Conservation (phyloP, 169 alveolate genomes). For the Blepharisma undulans region DNA sequence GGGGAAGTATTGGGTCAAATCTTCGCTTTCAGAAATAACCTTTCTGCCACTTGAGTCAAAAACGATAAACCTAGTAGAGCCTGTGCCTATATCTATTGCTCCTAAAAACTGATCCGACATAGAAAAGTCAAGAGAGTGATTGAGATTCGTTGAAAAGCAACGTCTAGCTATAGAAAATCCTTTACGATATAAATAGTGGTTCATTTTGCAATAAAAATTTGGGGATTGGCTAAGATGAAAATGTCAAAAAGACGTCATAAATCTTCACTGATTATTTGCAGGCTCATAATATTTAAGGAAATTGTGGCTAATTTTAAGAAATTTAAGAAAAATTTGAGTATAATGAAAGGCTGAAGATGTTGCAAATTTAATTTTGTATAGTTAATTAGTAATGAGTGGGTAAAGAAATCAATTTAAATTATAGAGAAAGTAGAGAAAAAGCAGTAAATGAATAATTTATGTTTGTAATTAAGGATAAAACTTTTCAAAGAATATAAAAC, state of each 20-base stretch:
- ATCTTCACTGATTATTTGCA: background rate
- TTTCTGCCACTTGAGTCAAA: constrained; percentile 65
- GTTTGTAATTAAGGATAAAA: background rate
- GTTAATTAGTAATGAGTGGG: background rate
- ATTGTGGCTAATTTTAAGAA: no score
- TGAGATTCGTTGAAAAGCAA: background rate
- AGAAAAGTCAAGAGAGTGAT: background rate
- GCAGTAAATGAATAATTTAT: background rate
- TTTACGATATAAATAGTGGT: background rate
- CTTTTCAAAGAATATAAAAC: background rate
- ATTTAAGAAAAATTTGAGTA: no score
- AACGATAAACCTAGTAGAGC: constrained; percentile 83
- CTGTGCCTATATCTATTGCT: constrained; percentile 88
- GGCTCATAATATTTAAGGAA: background rate
- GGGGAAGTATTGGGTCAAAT: constrained; percentile 78
- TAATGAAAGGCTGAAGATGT: no score
- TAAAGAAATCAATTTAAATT: no score
- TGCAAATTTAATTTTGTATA: no score
- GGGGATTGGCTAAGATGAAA: background rate
- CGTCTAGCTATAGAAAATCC: background rate
- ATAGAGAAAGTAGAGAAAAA: background rate
- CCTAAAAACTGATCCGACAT: constrained; percentile 7
- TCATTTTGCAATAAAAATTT: background rate
- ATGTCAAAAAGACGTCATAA: background rate
- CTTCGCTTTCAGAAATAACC: constrained; percentile 51